phyloP scores from a whole-genome alignment of 441 rosid species.

The Melastoma candidum region DNA sequence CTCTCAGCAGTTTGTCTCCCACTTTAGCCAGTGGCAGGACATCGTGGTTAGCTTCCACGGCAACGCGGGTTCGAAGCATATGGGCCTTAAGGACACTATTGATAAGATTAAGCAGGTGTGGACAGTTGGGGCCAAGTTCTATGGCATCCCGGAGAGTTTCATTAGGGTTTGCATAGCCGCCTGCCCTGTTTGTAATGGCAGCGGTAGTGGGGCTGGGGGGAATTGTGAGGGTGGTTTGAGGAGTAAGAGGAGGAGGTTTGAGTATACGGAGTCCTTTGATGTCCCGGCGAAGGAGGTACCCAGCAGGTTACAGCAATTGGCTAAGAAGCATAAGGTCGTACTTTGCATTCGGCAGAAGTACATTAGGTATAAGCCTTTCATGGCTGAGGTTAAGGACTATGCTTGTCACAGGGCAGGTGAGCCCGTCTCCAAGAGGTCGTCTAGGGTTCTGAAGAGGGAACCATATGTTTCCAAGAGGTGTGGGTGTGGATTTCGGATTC shows the following conservation, averaged over 20 bases:
- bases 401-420: slow-evolving; percentile 99
- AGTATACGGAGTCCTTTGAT: slow-evolving; percentile 91
- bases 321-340: slow-evolving; percentile 91
- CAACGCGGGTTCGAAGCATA: slow-evolving; percentile 80
- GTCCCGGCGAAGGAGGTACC: slow-evolving; percentile 98
- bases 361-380: slow-evolving; percentile 90
- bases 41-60: slow-evolving; percentile 88
- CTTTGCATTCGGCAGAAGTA: slow-evolving; percentile 97
- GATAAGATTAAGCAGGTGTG: slow-evolving; percentile 90
- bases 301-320: slow-evolving; percentile 72
- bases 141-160: slow-evolving; percentile 94
- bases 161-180: slow-evolving; percentile 94
- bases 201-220: slow-evolving; percentile 51
- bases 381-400: slow-evolving; percentile 99
- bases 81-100: slow-evolving; percentile 80
- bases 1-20: slow-evolving; percentile 80
- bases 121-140: slow-evolving; percentile 93
- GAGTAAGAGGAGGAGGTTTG: slow-evolving; percentile 69
- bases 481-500: slow-evolving; percentile 91
- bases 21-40: slow-evolving; percentile 86
- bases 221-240: slow-evolving; percentile 22
- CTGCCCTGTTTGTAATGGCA: slow-evolving; percentile 52
- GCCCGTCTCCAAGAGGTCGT: slow-evolving; percentile 67
- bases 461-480: slow-evolving; percentile 95
- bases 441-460: slow-evolving; percentile 90